phyloP scores from a whole-genome alignment of 441 rosid species.

The Dalechampia spathulata region DNA sequence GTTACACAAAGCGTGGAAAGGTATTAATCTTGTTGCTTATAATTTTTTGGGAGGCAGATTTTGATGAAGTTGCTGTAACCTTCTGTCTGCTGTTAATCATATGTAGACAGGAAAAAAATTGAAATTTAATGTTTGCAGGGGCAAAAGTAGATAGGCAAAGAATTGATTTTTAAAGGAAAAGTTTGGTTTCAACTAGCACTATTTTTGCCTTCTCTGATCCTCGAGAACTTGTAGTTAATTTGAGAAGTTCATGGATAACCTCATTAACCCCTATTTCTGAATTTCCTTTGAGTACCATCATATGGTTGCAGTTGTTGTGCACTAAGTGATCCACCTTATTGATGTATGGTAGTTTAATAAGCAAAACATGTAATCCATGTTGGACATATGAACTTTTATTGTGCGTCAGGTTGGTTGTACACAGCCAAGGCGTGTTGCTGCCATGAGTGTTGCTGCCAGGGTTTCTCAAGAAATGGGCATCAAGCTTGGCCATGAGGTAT shows the following conservation, averaged over 20 bases:
- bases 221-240: too few relatives aligned
- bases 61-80: not conserved
- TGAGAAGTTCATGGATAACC: too few relatives aligned
- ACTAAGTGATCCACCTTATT: too few relatives aligned
- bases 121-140: too few relatives aligned
- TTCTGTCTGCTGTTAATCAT: not conserved
- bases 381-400: conserved; percentile 1
- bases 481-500: conserved; percentile 88
- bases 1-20: conserved; percentile 91
- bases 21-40: conserved; percentile 25
- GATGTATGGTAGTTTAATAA: too few relatives aligned
- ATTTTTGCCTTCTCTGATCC: too few relatives aligned
- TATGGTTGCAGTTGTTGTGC: not conserved
- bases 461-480: conserved; percentile 99
- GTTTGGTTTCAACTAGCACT: too few relatives aligned
- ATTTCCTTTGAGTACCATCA: not conserved
- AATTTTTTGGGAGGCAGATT: not conserved
- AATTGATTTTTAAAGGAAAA: too few relatives aligned
- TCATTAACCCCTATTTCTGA: not conserved
- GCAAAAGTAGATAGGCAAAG: too few relatives aligned
- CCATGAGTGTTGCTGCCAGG: conserved; percentile 98
- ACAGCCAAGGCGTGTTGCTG: conserved; percentile 98
- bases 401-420: conserved; percentile 77
- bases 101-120: too few relatives aligned
- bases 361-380: not conserved